These are phyloP conservation scores for Dryadomyces quercus-mongolicae DNA, from an alignment of 2,329 filamentous ascomycete genomes.

Conservation along the genomic window DNA sequence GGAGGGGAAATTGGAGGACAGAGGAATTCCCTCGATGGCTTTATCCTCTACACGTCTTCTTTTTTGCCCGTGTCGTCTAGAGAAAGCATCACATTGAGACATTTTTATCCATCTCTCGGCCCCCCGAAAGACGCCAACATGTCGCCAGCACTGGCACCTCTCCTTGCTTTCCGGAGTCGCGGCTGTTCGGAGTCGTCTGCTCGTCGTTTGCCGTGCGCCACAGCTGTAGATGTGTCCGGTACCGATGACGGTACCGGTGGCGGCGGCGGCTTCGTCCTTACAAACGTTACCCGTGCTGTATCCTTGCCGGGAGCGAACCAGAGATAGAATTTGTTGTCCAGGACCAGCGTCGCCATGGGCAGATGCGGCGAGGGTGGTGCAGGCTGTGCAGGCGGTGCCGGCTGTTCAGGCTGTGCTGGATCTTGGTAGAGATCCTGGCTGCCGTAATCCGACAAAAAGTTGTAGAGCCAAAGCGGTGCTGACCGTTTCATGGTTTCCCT, in stretches of 20 bases:
- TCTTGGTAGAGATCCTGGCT: neutral
- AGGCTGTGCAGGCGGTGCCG: no score
- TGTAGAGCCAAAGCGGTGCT: constrained; percentile 1
- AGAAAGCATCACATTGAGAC: constrained; percentile 26
- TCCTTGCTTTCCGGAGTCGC: neutral
- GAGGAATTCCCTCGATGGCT: constrained; percentile 34
- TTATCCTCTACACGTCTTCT: constrained; percentile 43
- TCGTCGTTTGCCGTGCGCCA: neutral
- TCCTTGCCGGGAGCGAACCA: neutral
- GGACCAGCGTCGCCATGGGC: neutral
- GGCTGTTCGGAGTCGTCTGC: neutral
- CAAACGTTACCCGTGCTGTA: neutral
- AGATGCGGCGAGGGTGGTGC: neutral
- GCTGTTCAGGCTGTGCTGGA: no score
- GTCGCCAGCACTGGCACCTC: neutral
- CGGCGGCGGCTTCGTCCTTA: neutral
- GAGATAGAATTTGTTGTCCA: neutral
- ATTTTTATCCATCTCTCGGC: constrained; percentile 4
- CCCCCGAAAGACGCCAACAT: no score
- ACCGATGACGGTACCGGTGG: no score
- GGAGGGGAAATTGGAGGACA: constrained; percentile 61
- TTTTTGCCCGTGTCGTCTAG: constrained; percentile 18
- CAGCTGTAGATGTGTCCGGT: no score
- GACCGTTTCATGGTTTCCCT: neutral
- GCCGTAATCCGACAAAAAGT: neutral